phyloP scores from a whole-genome alignment of 2,329 filamentous ascomycete species.

The Beauveria varroae region DNA sequence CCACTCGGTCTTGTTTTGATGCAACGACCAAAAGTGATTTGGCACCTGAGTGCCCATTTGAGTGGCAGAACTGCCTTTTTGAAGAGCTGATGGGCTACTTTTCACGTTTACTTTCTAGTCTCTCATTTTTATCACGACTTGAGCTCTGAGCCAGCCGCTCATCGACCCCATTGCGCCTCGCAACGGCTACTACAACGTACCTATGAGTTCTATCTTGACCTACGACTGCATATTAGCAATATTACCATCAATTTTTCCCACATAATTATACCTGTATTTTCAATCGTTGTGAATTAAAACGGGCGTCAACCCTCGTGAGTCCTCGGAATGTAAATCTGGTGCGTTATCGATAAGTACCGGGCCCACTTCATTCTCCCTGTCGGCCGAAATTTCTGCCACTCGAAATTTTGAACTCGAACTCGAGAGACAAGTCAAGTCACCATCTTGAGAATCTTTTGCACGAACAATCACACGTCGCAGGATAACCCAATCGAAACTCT shows the following conservation, averaged over 20 bases:
- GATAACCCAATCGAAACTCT: neutral
- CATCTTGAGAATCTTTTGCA: neutral
- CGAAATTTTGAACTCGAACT: neutral
- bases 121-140: neutral
- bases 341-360: slow-evolving; percentile 9
- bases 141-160: neutral
- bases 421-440: neutral
- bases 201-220: neutral
- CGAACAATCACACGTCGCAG: too few species aligned
- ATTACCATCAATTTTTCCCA: neutral
- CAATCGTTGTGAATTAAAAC: neutral
- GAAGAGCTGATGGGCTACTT: neutral
- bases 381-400: slow-evolving; percentile 7
- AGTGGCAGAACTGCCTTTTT: neutral
- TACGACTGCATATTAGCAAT: neutral
- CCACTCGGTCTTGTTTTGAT: neutral
- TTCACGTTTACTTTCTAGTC: neutral
- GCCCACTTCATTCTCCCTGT: neutral
- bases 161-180: neutral
- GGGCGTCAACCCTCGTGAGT: neutral
- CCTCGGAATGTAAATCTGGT: too few species aligned
- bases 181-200: neutral
- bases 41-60: neutral
- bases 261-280: neutral
- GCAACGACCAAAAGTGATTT: neutral